Percentiles rank a stretch among this genome's conserved stretches.
These are phyloP conservation scores for Chaetomiaceae sp. DNA, from an alignment of 2,329 filamentous ascomycete species.

Conservation along the genomic window DNA sequence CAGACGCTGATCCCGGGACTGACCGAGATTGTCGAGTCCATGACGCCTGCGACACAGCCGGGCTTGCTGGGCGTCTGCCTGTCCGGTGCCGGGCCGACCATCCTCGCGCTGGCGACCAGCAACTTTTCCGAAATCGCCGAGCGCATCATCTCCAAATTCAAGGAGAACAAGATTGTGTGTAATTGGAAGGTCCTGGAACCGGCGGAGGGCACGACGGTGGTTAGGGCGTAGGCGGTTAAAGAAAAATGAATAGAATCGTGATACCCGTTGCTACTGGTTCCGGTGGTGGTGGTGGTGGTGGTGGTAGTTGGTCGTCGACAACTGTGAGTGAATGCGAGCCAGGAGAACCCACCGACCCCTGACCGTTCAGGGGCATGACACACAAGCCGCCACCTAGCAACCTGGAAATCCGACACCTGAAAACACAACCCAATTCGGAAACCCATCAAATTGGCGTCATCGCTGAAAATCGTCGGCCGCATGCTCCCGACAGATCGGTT, in stretches of 20 bases:
- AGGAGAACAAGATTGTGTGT: constrained; percentile 69
- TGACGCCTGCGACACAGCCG: constrained; percentile 81
- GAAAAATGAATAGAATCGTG: constrained; percentile 14
- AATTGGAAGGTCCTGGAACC: constrained; percentile 85
- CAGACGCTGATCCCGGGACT: constrained; percentile 87
- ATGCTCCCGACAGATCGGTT: too few relatives aligned
- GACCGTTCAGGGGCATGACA: too few relatives aligned
- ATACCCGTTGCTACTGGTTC: constrained; percentile 20
- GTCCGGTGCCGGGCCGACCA: constrained; percentile 91
- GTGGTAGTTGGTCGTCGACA: background rate
- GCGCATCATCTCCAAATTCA: constrained; percentile 71
- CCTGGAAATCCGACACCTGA: too few relatives aligned
- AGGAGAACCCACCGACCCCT: too few relatives aligned
- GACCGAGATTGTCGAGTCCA: constrained; percentile 82
- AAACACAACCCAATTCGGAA: too few relatives aligned
- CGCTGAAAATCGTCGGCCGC: too few relatives aligned
- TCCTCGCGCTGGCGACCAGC: constrained; percentile 83
- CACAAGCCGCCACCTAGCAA: too few relatives aligned
- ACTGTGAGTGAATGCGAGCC: too few relatives aligned
- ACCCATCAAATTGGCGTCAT: too few relatives aligned
- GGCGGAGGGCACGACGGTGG: constrained; percentile 57
- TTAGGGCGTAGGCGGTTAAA: constrained; percentile 3
- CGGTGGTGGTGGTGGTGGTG: too few relatives aligned
- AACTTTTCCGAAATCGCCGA: constrained; percentile 85
- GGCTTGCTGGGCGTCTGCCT: constrained; percentile 92